These are phyloP conservation scores for Phyllosticta paracitricarpa DNA, from an alignment of 2,329 filamentous ascomycete species.

Conservation along the genomic window DNA sequence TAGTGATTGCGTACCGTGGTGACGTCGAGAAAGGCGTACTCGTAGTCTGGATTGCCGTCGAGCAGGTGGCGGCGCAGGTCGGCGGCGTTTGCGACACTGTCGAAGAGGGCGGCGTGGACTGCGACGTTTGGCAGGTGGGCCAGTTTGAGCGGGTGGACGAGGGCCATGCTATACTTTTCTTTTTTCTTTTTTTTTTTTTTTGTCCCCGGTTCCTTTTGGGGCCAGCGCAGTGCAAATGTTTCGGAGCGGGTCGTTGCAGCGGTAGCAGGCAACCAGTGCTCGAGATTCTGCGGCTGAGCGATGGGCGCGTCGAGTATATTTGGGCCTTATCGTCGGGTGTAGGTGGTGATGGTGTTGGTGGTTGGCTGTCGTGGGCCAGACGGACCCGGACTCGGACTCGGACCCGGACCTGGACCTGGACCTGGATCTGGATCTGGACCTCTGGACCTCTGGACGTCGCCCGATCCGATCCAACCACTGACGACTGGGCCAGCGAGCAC, in stretches of 20 bases:
- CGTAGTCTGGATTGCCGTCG: conserved; percentile 72
- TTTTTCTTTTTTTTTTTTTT: neutral
- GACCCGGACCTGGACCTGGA: neutral
- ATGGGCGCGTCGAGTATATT: neutral
- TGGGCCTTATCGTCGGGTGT: neutral
- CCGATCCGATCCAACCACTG: neutral
- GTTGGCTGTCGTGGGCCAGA: neutral
- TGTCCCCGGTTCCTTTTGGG: neutral
- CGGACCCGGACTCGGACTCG: neutral
- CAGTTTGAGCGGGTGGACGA: conserved; percentile 58
- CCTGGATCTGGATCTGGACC: neutral
- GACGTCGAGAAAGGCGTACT: conserved; percentile 91
- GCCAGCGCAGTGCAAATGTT: neutral
- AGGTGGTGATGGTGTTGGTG: neutral
- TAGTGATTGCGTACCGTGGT: conserved; percentile 46
- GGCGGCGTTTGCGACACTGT: conserved; percentile 62
- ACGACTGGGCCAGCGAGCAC: neutral
- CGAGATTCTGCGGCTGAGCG: neutral
- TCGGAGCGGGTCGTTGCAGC: neutral
- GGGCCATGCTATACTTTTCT: conserved; percentile 31
- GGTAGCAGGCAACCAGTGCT: neutral
- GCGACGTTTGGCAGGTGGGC: conserved; percentile 65
- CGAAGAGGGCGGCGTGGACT: conserved; percentile 67
- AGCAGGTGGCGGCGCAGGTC: conserved; percentile 77
- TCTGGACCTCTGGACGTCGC: neutral